phyloP scores from a whole-genome alignment of 192 early-diverging fungal species.

The Entomortierella lignicola region DNA sequence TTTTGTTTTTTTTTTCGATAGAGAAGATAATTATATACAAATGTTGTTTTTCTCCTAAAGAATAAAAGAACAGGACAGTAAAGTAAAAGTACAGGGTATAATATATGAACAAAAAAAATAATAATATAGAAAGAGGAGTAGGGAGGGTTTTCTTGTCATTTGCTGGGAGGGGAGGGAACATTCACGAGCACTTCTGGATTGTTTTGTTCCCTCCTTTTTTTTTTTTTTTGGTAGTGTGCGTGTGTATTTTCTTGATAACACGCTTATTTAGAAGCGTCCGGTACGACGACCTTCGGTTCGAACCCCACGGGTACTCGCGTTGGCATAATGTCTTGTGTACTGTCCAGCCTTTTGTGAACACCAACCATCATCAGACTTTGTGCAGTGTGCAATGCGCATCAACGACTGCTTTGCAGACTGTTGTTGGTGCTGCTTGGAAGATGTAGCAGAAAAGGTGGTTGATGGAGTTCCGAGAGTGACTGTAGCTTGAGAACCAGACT shows the following conservation, averaged over 20 bases:
- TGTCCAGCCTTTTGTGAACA: constrained; percentile 44
- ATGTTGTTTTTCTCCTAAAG: no score
- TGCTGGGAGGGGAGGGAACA: no score
- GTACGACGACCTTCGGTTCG: constrained; percentile 33
- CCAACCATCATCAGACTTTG: constrained; percentile 32
- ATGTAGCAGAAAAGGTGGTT: neutral
- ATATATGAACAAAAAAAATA: neutral
- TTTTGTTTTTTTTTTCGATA: neutral
- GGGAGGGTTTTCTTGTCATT: no score
- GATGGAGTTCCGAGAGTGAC: constrained; percentile 1
- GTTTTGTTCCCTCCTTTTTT: no score
- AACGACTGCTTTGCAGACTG: constrained; percentile 34
- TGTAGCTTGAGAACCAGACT: neutral
- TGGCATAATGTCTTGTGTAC: constrained; percentile 29
- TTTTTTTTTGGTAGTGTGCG: constrained; percentile 7
- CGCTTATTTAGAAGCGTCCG: constrained; percentile 24
- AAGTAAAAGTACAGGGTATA: neutral
- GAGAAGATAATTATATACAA: no score
- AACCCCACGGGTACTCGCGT: constrained; percentile 13
- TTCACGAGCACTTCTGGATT: no score
- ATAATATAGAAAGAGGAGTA: no score
- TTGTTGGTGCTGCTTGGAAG: constrained; percentile 5
- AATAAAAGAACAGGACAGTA: neutral
- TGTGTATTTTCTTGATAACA: no score
- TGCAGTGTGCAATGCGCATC: constrained; percentile 36